These are phyloP conservation scores for Scutellaria galericulata DNA, from an alignment of 257 asterid species.

Conservation along the genomic window DNA sequence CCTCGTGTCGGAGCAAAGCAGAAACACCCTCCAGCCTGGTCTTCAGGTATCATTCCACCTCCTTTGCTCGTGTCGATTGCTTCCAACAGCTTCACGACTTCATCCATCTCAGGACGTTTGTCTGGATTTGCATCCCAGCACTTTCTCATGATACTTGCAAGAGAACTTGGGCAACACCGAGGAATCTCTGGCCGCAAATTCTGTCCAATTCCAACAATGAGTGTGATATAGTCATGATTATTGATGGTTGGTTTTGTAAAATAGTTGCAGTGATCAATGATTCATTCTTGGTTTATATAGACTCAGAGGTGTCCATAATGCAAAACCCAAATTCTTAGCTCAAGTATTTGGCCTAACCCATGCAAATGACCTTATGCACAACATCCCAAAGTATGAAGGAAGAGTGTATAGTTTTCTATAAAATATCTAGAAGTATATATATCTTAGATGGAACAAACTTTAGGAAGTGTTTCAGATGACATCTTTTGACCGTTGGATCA, in stretches of 20 bases:
- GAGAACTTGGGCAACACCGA: slow-evolving; percentile 76
- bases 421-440: too few relatives aligned
- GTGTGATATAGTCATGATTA: neutral
- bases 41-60: slow-evolving; percentile 95
- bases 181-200: slow-evolving; percentile 83
- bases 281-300: neutral
- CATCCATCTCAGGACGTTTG: slow-evolving; percentile 91
- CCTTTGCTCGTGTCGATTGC: slow-evolving; percentile 89
- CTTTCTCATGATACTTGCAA: slow-evolving; percentile 66
- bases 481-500: too few relatives aligned
- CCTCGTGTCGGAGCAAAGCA: slow-evolving; percentile 82
- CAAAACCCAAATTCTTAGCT: too few relatives aligned
- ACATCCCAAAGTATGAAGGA: too few relatives aligned
- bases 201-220: slow-evolving; percentile 34
- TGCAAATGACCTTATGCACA: too few relatives aligned
- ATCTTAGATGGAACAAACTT: too few relatives aligned
- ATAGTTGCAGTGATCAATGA: neutral
- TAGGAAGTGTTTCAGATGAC: too few relatives aligned
- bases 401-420: too few relatives aligned
- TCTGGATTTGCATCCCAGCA: slow-evolving; percentile 87
- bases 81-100: slow-evolving; percentile 75
- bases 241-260: neutral
- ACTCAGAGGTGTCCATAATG: too few relatives aligned
- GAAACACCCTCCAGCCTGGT: slow-evolving; percentile 68
- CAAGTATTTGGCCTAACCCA: too few relatives aligned